Percentiles rank a stretch among this genome's conserved stretches.
Conservation (phyloP, 2,329 filamentous ascomycete species). For the Apiospora sp. region DNA sequence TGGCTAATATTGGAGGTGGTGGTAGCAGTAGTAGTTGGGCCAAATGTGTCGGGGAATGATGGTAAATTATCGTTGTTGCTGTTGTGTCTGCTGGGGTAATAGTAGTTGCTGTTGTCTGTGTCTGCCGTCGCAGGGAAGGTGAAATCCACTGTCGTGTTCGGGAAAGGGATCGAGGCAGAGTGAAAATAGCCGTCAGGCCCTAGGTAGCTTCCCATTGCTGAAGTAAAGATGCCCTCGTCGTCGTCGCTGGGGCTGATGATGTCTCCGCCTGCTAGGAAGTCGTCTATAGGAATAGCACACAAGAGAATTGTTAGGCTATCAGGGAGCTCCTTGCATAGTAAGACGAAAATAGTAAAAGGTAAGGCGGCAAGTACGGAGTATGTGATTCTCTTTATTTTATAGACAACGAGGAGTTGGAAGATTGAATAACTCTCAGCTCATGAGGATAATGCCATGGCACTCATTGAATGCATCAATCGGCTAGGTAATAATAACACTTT, state of each 20-base stretch:
- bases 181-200: conserved; percentile 7
- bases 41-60: conserved; percentile 10
- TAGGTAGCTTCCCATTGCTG: conserved; percentile 19
- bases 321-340: neutral
- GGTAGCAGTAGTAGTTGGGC: neutral
- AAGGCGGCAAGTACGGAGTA: neutral
- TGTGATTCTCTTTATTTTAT: neutral
- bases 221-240: conserved; percentile 9
- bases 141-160: neutral
- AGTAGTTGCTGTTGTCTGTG: neutral
- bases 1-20: neutral
- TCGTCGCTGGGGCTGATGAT: neutral
- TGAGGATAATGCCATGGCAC: neutral
- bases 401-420: neutral
- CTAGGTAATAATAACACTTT: neutral
- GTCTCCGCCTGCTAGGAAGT: conserved; percentile 7
- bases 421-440: neutral
- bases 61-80: neutral
- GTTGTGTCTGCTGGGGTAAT: neutral
- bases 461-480: neutral
- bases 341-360: neutral
- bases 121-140: neutral
- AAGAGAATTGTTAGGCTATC: conserved; percentile 5
- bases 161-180: neutral
- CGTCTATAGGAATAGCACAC: neutral